These are phyloP conservation scores for Parmelia sp. DNA, from an alignment of 495 filamentous ascomycete species.

Conservation along the genomic window DNA sequence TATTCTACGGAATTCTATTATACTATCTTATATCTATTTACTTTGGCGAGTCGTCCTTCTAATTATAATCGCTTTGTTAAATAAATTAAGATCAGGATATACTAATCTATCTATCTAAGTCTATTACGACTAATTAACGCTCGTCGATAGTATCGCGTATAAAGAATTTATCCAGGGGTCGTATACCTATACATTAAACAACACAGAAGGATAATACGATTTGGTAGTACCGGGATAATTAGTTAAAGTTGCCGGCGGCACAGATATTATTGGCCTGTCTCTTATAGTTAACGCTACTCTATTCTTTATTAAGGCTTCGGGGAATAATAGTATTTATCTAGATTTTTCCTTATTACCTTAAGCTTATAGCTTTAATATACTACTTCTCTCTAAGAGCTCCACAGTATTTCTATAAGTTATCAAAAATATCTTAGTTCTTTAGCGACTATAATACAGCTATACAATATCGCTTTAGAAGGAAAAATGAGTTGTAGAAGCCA, in stretches of 20 bases:
- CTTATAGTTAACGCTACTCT: not conserved
- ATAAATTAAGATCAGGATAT: not conserved
- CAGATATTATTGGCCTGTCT: not conserved
- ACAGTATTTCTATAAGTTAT: not conserved
- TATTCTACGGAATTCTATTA: slow-evolving; percentile 1
- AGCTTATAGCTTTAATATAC: not conserved
- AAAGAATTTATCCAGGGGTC: not conserved
- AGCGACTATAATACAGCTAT: not conserved
- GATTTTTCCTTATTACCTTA: not conserved
- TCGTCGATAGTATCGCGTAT: not conserved
- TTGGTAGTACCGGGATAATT: not conserved
- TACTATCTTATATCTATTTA: not conserved
- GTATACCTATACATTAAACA: not conserved
- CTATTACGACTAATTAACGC: not conserved
- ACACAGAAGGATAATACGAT: not conserved
- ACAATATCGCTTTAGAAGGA: no score
- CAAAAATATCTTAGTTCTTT: not conserved
- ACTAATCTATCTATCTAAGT: not conserved
- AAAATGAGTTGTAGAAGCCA: no score
- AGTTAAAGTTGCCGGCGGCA: not conserved
- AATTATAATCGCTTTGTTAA: not conserved
- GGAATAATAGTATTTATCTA: not conserved
- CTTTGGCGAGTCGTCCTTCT: not conserved
- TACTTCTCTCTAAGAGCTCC: not conserved
- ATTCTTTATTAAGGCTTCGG: not conserved